phyloP scores from a whole-genome alignment of 495 filamentous ascomycete genomes.

The Entonaema liquescens region DNA sequence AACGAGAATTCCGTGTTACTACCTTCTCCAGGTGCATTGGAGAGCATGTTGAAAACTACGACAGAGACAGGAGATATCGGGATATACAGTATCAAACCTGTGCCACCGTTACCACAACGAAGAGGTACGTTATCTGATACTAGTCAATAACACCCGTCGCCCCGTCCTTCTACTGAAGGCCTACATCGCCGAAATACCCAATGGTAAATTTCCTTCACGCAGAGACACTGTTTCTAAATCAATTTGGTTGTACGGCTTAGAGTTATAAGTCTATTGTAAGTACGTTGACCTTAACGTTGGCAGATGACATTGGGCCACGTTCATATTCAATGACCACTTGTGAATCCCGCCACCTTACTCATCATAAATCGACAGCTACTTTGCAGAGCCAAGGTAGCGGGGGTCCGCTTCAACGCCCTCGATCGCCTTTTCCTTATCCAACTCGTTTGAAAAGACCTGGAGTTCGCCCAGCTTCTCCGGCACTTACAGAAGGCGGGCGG shows the following conservation, averaged over 20 bases:
- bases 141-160: conserved; percentile 40
- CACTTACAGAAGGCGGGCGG: conserved; percentile 59
- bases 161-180: conserved; percentile 45
- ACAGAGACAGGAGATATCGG: conserved; percentile 76
- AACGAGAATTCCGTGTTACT: conserved; percentile 51
- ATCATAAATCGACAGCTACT: conserved; percentile 63
- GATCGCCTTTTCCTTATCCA: conserved; percentile 70
- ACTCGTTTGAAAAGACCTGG: conserved; percentile 71
- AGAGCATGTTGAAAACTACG: conserved; percentile 74
- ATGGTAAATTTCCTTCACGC: conserved; percentile 51
- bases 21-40: conserved; percentile 55
- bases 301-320: conserved; percentile 53
- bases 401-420: conserved; percentile 58
- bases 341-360: conserved; percentile 58
- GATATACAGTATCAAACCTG: conserved; percentile 64
- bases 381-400: conserved; percentile 52
- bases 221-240: conserved; percentile 56
- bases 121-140: conserved; percentile 34
- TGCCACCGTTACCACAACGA: conserved; percentile 50
- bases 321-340: conserved; percentile 69
- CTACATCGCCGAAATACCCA: conserved; percentile 37
- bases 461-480: conserved; percentile 70
- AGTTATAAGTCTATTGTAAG: conserved; percentile 53
- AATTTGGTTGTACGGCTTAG: conserved; percentile 58
- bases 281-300: conserved; percentile 49